Conservation (phyloP, 768 basidiomycete species). For the Mycena rebaudengoi region DNA sequence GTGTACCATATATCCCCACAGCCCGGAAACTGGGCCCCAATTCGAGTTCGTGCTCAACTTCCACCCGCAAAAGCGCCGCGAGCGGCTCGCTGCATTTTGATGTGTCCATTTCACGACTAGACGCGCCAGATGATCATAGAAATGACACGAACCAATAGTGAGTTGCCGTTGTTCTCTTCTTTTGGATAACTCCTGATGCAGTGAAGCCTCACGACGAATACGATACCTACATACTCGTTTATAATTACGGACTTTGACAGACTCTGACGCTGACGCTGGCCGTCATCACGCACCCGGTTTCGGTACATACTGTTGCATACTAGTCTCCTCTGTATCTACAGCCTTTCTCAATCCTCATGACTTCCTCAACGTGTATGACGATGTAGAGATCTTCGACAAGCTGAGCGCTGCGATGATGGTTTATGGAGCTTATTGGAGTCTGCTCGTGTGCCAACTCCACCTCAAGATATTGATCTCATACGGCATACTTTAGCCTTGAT, state of each 20-base stretch:
- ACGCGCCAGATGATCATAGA: conserved; percentile 5
- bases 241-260: too few relatives aligned
- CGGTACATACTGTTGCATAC: conserved; percentile 10
- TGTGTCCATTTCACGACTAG: conserved; percentile 6
- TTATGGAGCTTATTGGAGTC: too few relatives aligned
- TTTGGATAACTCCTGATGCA: conserved; percentile 4
- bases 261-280: conserved; percentile 19
- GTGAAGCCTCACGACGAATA: conserved; percentile 18
- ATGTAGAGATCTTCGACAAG: too few relatives aligned
- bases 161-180: not conserved
- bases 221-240: conserved; percentile 17
- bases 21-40: conserved; percentile 83
- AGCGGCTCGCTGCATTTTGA: conserved; percentile 22
- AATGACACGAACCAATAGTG: conserved; percentile 17
- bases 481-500: too few relatives aligned
- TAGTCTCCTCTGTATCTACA: conserved; percentile 12
- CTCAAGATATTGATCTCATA: too few relatives aligned
- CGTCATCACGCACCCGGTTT: conserved; percentile 8
- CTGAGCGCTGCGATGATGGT: too few relatives aligned
- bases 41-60: conserved; percentile 79
- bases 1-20: conserved; percentile 76
- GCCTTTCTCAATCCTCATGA: conserved; percentile 3
- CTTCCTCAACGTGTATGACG: too few relatives aligned
- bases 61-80: conserved; percentile 32
- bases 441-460: too few relatives aligned